Base-by-base conservation (phyloP, 345 rosid species). In the Rhizophora mangle region DNA sequence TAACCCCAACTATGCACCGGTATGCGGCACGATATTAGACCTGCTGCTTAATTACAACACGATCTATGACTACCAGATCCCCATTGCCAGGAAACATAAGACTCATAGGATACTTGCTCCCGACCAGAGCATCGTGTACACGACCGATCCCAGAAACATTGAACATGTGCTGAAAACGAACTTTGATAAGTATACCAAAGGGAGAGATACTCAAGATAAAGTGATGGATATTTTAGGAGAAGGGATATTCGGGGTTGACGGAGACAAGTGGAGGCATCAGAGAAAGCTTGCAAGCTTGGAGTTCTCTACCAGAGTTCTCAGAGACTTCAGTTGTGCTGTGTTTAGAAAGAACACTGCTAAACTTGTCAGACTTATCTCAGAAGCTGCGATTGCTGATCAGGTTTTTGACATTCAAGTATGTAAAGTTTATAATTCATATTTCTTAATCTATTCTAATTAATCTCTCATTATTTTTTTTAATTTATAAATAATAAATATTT, bases 201-300 rank as follows among this genome's bases (percentile, higher is more conserved):
- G 96, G 7, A 32, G 11, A 3, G 13, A 10, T 10, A 63, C 67
- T 56, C 63, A 68, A 6, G 77, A 74, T 22, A 70, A 81, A 4
- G 27, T 78, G 0, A 59, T 18, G 0, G 92, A 86, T 31, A 74
- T 90, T 58, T 63, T 88, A 4, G 94, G 96, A 11, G 73, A 83
- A 26, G 96, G 96, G 11, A 86, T 90, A 1, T 86, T 88, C n/a
- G 78, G 67, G 19, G 94, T 80, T 34, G 87, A 90, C 62, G 94
- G 93, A 21, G 89, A 85, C 2, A 86, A 81, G 74, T 90, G 93
- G 96, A 76, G 65, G 74, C 87, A 86, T 22, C 96, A 90, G 80
- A 80, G 96, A 69, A 90, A 88, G 84, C 78, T 84, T 0, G 85
- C 90, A 0, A 88, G 89, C 78, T 79, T 71, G 24, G 89, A 88